These are phyloP conservation scores for Chaetomiaceae sp. DNA, from an alignment of 2,329 filamentous ascomycete genomes.

Conservation along the genomic window DNA sequence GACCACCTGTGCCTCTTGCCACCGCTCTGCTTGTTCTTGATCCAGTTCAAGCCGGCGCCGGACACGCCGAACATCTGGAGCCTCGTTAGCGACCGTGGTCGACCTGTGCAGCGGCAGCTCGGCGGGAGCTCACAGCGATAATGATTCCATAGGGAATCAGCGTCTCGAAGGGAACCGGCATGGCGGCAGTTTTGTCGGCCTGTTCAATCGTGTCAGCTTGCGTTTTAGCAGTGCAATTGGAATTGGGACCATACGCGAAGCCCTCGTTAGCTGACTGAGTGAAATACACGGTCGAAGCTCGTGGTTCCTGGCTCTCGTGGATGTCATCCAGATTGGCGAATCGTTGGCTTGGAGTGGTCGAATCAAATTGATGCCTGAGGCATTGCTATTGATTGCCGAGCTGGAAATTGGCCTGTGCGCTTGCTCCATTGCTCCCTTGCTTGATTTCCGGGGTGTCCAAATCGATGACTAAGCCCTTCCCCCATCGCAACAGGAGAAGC, in stretches of 20 bases:
- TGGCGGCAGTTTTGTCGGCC: conserved; percentile 33
- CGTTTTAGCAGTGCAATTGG: no score
- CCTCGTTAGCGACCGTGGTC: neutral
- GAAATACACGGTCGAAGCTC: conserved; percentile 16
- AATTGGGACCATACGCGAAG: conserved; percentile 19
- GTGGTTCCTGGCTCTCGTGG: conserved; percentile 2
- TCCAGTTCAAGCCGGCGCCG: conserved; percentile 52
- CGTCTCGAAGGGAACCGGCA: conserved; percentile 61
- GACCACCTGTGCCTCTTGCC: conserved; percentile 57
- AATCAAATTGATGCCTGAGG: conserved; percentile 7
- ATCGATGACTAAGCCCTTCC: conserved; percentile 3
- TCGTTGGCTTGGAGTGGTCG: neutral
- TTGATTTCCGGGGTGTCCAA: no score
- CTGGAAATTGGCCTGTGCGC: no score
- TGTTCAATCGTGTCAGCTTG: conserved; percentile 19
- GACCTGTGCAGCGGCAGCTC: conserved; percentile 1
- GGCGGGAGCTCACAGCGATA: conserved; percentile 45
- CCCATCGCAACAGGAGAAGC: neutral
- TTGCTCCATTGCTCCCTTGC: no score
- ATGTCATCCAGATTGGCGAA: conserved; percentile 12
- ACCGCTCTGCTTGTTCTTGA: conserved; percentile 55
- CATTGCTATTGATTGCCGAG: neutral
- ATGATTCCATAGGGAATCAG: conserved; percentile 63
- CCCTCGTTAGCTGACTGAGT: conserved; percentile 17
- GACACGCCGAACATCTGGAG: conserved; percentile 59